Conservation (phyloP, 768 basidiomycete species). For the Naematelia encephala region DNA sequence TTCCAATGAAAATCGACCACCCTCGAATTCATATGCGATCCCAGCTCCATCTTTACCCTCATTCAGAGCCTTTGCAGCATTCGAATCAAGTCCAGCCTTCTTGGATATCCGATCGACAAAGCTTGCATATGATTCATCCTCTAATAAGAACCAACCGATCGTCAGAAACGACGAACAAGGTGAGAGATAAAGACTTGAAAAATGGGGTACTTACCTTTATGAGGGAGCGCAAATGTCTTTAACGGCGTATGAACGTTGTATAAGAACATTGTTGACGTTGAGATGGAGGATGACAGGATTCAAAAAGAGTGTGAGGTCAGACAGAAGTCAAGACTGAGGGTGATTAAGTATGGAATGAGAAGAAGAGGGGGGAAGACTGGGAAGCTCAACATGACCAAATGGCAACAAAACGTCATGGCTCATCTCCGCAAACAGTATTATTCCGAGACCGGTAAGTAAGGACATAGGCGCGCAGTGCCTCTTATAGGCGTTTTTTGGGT, state of each 20-base stretch:
- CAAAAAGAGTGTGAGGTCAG: slow-evolving; percentile 1
- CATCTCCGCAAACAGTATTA: background rate
- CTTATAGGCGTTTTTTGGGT: too few species aligned
- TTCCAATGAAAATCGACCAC: slow-evolving; percentile 77
- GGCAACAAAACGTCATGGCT: background rate
- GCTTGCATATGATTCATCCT: slow-evolving; percentile 17
- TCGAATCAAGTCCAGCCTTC: slow-evolving; percentile 22
- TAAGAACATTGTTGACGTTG: slow-evolving; percentile 23
- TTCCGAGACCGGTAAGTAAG: background rate
- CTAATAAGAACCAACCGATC: slow-evolving; percentile 8
- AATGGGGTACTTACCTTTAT: slow-evolving; percentile 29
- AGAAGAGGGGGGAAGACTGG: background rate
- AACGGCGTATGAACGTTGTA: slow-evolving; percentile 44
- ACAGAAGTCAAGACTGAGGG: background rate
- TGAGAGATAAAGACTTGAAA: background rate
- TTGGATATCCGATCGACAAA: slow-evolving; percentile 24
- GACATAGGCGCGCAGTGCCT: background rate
- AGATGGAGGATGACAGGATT: background rate
- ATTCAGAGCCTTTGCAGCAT: slow-evolving; percentile 15
- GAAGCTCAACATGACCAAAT: background rate
- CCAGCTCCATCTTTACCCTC: slow-evolving; percentile 49
- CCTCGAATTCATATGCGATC: slow-evolving; percentile 81
- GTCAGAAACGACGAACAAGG: background rate
- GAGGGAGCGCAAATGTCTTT: slow-evolving; percentile 43
- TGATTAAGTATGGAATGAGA: background rate